Evolutionary conservation across 176 grass and related monocot species (phyloP), one percentile per base, ranked within the genome.

Genomic region (Calamus simplicifolius): DNA sequence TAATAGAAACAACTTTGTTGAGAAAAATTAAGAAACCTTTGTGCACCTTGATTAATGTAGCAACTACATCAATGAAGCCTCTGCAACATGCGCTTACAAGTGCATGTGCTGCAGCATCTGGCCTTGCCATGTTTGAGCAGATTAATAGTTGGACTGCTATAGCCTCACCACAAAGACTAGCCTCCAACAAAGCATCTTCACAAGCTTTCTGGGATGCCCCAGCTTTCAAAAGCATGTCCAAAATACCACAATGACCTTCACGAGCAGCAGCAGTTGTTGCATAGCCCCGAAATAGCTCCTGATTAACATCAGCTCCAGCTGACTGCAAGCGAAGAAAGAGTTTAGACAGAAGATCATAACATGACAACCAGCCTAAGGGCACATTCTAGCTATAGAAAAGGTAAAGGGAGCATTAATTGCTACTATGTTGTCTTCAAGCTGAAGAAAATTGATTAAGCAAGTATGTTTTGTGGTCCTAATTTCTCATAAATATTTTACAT

Each of bases 271-370:
- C 84, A 16, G 84, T 87, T 58, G 78, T 79, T 63, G 84, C 60
- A 67, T 82, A 87, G 52, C 84, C 84, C 16, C 75, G 69, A 59
- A 82, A 87, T 61, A 87, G 62, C 48, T 87, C 78, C 62, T 68
- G 60, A 69, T 87, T 87, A 29, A 87, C 79, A 58, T 82, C 75
- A 69, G 73, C 83, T 19, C 83, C 78, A 49, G 73, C 63, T 30
- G 27, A 51, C 83, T 86, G 69, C 5, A 16, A 61, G 61, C 48
- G n/a, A 49, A 50, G 8, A 43, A 43, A 38, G 8, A 43, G 35
- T 43, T 43, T 10, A 43, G 7, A 43, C 8, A 43, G 35, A 43
- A 13, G 1, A 43, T 43, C 8, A 43, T 43, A 43, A 43, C 35
- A 43, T 7, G 2, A 43, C 35, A 43, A 43, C 35, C 35, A 43